Conservation (phyloP, 768 basidiomycete species). For the Lactarius indigo region DNA sequence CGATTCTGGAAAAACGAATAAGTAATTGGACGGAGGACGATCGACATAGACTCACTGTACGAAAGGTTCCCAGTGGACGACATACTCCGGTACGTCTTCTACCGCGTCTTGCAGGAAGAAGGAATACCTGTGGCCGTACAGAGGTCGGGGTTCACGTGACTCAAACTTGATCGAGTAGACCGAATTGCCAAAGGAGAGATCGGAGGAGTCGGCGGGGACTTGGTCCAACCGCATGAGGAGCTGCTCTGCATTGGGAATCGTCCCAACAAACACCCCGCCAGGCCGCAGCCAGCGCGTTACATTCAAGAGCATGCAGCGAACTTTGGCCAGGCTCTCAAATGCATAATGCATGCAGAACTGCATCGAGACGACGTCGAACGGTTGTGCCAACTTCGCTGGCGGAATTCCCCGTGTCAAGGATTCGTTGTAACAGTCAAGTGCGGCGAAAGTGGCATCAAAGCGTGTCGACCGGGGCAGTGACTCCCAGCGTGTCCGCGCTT, state of each 20-base stretch:
- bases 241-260: conserved; percentile 84
- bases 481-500: conserved; percentile 74
- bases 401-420: conserved; percentile 68
- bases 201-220: conserved; percentile 59
- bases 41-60: conserved; percentile 52
- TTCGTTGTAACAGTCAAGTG: conserved; percentile 84
- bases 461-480: conserved; percentile 45
- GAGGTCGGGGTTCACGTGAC: conserved; percentile 52
- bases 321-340: conserved; percentile 86
- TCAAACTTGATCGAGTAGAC: conserved; percentile 90
- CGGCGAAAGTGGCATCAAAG: conserved; percentile 78
- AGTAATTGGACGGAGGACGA: conserved; percentile 10
- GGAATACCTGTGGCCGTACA: conserved; percentile 89
- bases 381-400: conserved; percentile 52
- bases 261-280: conserved; percentile 96
- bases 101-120: conserved; percentile 96
- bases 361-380: conserved; percentile 95
- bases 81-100: conserved; percentile 94
- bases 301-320: conserved; percentile 89
- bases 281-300: conserved; percentile 72
- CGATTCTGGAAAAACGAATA: conserved; percentile 52
- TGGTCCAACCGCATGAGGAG: conserved; percentile 71
- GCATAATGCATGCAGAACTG: conserved; percentile 99
- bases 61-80: conserved; percentile 96
- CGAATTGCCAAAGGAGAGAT: conserved; percentile 83